Evolutionary conservation across 768 basidiomycete genomes (phyloP).

Genomic region (Punctularia strigosozonata): DNA sequence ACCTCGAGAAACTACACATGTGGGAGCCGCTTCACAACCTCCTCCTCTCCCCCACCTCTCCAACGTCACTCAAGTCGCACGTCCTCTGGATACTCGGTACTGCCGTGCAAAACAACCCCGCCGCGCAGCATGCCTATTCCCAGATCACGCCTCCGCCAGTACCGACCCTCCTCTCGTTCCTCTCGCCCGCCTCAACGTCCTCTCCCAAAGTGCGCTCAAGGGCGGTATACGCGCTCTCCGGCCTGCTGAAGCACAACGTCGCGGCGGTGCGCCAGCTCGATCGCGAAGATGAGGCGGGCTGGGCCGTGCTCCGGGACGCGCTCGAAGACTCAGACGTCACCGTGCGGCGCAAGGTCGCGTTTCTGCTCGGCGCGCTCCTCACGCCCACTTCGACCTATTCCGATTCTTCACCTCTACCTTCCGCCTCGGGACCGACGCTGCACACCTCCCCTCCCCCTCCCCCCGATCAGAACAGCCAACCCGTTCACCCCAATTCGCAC

Average conservation of each 20-base stretch:
- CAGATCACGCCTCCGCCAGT: constrained; percentile 31
- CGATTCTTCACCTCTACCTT: neutral
- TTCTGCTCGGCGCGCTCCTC: constrained; percentile 65
- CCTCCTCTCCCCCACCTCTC: constrained; percentile 38
- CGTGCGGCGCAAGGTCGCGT: constrained; percentile 69
- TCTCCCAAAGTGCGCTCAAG: constrained; percentile 57
- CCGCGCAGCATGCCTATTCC: constrained; percentile 61
- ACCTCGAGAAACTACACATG: constrained; percentile 63
- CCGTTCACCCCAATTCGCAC: constrained; percentile 66
- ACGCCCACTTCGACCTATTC: constrained; percentile 29
- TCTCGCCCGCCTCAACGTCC: constrained; percentile 36
- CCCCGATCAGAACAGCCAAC: constrained; percentile 11
- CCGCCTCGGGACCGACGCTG: constrained; percentile 3
- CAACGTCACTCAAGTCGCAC: constrained; percentile 52
- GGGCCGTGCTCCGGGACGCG: constrained; percentile 45
- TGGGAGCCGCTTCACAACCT: constrained; percentile 69
- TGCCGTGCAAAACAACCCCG: constrained; percentile 81
- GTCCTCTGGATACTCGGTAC: constrained; percentile 84
- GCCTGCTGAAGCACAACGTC: constrained; percentile 65
- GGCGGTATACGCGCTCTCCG: constrained; percentile 73
- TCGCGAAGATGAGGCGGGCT: constrained; percentile 46
- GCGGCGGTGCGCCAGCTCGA: constrained; percentile 48
- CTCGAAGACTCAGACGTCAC: constrained; percentile 68
- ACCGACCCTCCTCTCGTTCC: constrained; percentile 46
- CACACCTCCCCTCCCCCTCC: constrained; percentile 13